Evolutionary conservation across 257 asterid genomes (phyloP).

Genomic region (Fraxinus excelsior): DNA sequence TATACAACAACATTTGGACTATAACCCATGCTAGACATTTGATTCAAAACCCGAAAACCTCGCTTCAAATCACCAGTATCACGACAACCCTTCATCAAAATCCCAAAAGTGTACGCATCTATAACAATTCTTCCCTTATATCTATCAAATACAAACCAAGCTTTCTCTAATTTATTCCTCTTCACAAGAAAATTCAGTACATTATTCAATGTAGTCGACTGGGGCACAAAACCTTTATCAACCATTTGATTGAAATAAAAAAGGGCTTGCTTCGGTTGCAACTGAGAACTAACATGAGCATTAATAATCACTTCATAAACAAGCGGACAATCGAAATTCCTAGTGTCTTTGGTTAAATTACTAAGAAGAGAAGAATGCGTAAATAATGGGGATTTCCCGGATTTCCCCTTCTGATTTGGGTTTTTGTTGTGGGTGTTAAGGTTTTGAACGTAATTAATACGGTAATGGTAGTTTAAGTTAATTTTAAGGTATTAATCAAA

Average conservation of each 20-base stretch:
- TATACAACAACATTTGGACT: slow-evolving; percentile 64
- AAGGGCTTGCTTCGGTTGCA: slow-evolving; percentile 40
- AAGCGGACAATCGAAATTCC: slow-evolving; percentile 27
- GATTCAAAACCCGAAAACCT: slow-evolving; percentile 49
- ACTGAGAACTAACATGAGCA: slow-evolving; percentile 48
- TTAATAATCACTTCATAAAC: slow-evolving; percentile 56
- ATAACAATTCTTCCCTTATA: slow-evolving; percentile 36
- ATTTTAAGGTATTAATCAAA: no score
- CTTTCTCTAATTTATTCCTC: slow-evolving; percentile 35
- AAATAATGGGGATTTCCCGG: slow-evolving; percentile 43
- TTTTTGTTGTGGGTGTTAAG: no score
- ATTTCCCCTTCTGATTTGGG: no score
- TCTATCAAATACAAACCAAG: slow-evolving; percentile 47
- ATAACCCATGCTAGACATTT: slow-evolving; percentile 46
- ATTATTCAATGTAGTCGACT: slow-evolving; percentile 49
- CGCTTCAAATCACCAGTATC: slow-evolving; percentile 46
- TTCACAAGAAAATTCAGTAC: slow-evolving; percentile 46
- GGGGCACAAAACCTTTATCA: slow-evolving; percentile 44
- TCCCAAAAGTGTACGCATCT: slow-evolving; percentile 72
- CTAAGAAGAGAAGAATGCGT: slow-evolving; percentile 50
- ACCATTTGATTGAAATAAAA: slow-evolving; percentile 50
- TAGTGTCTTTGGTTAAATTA: slow-evolving; percentile 34
- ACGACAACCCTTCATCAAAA: slow-evolving; percentile 74
- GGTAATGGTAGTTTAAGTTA: no score
- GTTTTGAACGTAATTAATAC: no score